These are phyloP conservation scores for Clavariopsis aquatica DNA, from an alignment of 495 filamentous ascomycete genomes.

Conservation along the genomic window DNA sequence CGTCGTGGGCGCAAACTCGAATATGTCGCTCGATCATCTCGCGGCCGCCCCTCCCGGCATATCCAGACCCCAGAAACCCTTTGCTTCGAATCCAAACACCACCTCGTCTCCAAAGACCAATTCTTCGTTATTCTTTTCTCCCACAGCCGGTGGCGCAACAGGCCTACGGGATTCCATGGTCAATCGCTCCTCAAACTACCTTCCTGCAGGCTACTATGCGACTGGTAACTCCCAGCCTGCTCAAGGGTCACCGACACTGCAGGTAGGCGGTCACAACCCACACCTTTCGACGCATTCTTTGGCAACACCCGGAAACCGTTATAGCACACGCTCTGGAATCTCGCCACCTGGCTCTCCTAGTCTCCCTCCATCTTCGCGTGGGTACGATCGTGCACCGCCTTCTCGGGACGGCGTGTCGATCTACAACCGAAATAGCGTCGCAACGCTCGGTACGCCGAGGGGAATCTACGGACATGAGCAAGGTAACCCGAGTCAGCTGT, in stretches of 20 bases:
- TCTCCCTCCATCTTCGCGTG: constrained; percentile 37
- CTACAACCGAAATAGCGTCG: constrained; percentile 34
- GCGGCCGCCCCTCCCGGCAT: constrained; percentile 47
- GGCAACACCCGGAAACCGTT: constrained; percentile 42
- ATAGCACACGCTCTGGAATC: constrained; percentile 48
- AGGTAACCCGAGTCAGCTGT: constrained; percentile 65
- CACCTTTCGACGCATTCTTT: constrained; percentile 48
- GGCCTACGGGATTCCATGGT: constrained; percentile 46
- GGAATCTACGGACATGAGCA: constrained; percentile 50
- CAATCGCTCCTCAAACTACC: constrained; percentile 68
- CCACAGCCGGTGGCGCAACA: constrained; percentile 65
- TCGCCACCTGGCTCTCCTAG: constrained; percentile 71
- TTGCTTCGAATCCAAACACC: constrained; percentile 46
- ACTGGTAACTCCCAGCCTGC: constrained; percentile 59
- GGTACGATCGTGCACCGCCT: constrained; percentile 43
- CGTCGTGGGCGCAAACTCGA: constrained; percentile 33
- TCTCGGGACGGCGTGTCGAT: constrained; percentile 42
- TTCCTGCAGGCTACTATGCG: constrained; percentile 92
- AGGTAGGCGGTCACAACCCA: constrained; percentile 53
- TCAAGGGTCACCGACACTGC: constrained; percentile 50
- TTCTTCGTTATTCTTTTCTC: constrained; percentile 79
- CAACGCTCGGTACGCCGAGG: constrained; percentile 30
- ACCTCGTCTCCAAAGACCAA: constrained; percentile 55
- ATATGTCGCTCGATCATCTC: constrained; percentile 49
- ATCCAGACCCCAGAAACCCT: constrained; percentile 46